Evolutionary conservation across 2,329 filamentous ascomycete species (phyloP), one percentile per base, ranked within the genome.

Genomic region (Trichoderma hamatum): DNA sequence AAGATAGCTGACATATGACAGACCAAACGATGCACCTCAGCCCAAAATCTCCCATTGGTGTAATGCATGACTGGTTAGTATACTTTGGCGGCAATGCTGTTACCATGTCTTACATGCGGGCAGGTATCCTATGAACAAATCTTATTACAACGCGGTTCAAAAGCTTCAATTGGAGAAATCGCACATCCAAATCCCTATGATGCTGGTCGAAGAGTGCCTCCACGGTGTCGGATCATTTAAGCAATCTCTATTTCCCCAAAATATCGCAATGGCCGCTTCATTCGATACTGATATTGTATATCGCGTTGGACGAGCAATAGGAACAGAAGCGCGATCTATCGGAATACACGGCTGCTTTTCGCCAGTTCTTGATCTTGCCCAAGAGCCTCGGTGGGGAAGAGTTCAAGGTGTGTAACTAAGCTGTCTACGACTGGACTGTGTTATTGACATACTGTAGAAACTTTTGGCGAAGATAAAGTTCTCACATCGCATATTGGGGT

Each of bases 81-180:
- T 34, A 19, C 39, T n/a, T 19, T 13, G 9, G 32, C 2, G 28
- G 10, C 34, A 11, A 19, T 14, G 9, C 43, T 1, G 1, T 51
- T 19, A 10, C 59, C 3, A 19, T 51, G 14, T 16, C 59, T 62
- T 13, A 62, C 59, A 24, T 34, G 7, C 3, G n/a, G 19, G 1
- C 9, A 69, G 67, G 68, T 69, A 69, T 10, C 68, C 68, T 2
- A 69, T 69, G 68, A 55, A 69, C 63, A 69, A 69, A 10, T 61
- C 68, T 2, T 46, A 28, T 10, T 69, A 61, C 26, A 69, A 69
- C 34, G 5, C 32, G 1, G 16, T 69, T 4, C 68, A 69, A 32
- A 52, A 69, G 32, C 68, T 69, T 6, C 68, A 69, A 26, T 43
- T 69, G 19, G 39, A 61, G n/a, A 69, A 62, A 16, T 69, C 68